phyloP scores from a whole-genome alignment of 176 grass and related monocot genomes.

The Avena eriantha region DNA sequence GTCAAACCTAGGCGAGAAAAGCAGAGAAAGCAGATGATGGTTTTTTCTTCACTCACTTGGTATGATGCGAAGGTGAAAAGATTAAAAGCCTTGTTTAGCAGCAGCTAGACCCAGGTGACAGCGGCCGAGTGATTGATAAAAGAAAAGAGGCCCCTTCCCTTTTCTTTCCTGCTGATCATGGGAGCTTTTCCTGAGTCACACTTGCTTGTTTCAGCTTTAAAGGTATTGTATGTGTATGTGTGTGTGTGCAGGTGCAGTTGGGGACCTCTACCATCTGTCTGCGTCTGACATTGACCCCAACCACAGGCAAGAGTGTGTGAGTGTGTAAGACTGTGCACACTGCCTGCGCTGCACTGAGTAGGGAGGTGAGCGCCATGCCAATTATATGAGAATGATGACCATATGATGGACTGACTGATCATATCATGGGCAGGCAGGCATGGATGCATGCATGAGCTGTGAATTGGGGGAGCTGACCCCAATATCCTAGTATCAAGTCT shows the following conservation, averaged over 20 bases:
- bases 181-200: constrained; percentile 18
- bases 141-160: neutral
- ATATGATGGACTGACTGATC: constrained; percentile 43
- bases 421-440: neutral
- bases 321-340: neutral
- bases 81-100: neutral
- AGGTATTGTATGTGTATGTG: neutral
- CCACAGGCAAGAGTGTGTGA: neutral
- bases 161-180: neutral
- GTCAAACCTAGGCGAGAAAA: constrained; percentile 3
- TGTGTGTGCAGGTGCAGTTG: neutral
- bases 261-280: neutral
- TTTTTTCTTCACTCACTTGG: neutral
- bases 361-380: neutral
- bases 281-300: constrained; percentile 24
- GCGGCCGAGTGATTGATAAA: neutral
- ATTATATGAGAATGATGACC: constrained; percentile 57
- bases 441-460: neutral
- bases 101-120: constrained; percentile 14
- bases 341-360: neutral
- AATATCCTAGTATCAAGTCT: neutral
- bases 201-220: constrained; percentile 32
- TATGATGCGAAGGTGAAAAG: constrained; percentile 7
- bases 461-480: neutral
- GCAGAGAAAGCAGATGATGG: constrained; percentile 12